These are phyloP conservation scores for Tylopilus sp. DNA, from an alignment of 768 basidiomycete genomes.

Conservation along the genomic window DNA sequence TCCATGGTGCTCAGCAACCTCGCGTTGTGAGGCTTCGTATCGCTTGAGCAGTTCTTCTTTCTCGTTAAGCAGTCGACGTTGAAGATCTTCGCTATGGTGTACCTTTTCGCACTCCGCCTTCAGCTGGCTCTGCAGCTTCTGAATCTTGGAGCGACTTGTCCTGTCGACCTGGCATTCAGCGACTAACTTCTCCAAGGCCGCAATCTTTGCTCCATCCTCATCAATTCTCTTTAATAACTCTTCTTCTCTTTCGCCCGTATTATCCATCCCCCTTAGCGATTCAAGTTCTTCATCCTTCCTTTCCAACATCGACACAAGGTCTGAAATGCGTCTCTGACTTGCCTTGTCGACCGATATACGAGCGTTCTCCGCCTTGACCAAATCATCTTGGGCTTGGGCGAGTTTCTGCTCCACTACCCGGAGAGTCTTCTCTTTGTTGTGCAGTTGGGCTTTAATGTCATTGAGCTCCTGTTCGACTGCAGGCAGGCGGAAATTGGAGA, in stretches of 20 bases:
- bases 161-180: conserved; percentile 37
- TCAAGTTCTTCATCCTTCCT: conserved; percentile 60
- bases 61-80: conserved; percentile 48
- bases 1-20: conserved; percentile 27
- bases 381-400: conserved; percentile 44
- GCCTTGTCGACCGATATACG: conserved; percentile 51
- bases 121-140: conserved; percentile 41
- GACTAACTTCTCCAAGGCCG: conserved; percentile 50
- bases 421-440: conserved; percentile 45
- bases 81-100: conserved; percentile 40
- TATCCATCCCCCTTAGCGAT: conserved; percentile 38
- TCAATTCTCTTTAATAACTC: conserved; percentile 65
- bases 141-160: conserved; percentile 33
- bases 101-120: conserved; percentile 41
- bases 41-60: conserved; percentile 49
- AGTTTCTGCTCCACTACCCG: conserved; percentile 44
- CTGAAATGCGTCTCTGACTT: conserved; percentile 41
- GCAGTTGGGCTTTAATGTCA: conserved; percentile 42
- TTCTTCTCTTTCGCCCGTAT: conserved; percentile 50
- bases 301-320: conserved; percentile 43
- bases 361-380: conserved; percentile 57
- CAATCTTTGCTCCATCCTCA: conserved; percentile 67
- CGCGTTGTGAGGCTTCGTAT: conserved; percentile 35
- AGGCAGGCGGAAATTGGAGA: conserved; percentile 47
- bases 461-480: conserved; percentile 55